A percentile compares a stretch with the other conserved stretches of the same genome.
Evolutionary conservation across 306 rosid genomes (phyloP).

Genomic region (Acacia crassicarpa): DNA sequence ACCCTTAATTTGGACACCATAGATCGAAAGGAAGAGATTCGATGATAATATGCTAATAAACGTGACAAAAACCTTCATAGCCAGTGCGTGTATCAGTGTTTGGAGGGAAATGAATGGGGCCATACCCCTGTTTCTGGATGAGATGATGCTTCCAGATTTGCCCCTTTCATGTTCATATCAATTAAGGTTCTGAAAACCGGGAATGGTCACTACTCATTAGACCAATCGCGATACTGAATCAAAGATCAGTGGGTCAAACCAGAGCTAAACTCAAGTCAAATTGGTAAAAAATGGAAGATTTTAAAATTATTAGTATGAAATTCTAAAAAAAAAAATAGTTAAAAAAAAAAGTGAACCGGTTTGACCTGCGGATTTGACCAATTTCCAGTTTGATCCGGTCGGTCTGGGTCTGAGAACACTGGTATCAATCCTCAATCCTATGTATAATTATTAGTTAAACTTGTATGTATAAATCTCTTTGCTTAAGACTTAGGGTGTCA

Average conservation of each 20-base stretch:
- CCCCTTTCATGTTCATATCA: neutral
- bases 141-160: neutral
- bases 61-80: neutral
- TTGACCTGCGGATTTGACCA: too few relatives aligned
- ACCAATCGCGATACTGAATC: too few relatives aligned
- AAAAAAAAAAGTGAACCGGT: too few relatives aligned
- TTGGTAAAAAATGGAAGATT: too few relatives aligned
- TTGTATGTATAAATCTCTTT: neutral
- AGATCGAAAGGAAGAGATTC: constrained; percentile 3
- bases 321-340: too few relatives aligned
- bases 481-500: neutral
- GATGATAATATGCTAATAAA: neutral
- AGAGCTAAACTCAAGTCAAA: too few relatives aligned
- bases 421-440: neutral
- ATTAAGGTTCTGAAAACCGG: too few relatives aligned
- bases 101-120: neutral
- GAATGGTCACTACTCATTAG: too few relatives aligned
- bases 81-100: neutral
- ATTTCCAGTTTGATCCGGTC: too few relatives aligned
- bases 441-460: neutral
- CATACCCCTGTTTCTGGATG: neutral
- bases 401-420: too few relatives aligned
- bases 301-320: too few relatives aligned
- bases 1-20: constrained; percentile 55
- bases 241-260: too few relatives aligned